A percentile compares a stretch with the other conserved stretches of the same genome.
Evolutionary conservation across 306 rosid genomes (phyloP).

Genomic region (Quercus bicolor): DNA sequence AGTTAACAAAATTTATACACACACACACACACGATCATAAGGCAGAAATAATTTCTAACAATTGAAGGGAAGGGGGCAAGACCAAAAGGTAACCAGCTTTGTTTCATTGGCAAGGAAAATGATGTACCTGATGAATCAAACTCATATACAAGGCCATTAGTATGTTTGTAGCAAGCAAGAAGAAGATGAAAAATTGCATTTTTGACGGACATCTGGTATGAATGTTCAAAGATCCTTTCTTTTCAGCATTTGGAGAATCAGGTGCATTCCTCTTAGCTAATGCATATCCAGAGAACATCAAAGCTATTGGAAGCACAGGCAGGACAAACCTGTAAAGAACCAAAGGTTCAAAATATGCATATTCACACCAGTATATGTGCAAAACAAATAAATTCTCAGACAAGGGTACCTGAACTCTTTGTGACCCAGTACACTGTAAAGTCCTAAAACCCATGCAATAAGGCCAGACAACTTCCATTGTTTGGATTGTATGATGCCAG

Average conservation of each 20-base stretch:
- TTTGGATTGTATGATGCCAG: slow-evolving; percentile 69
- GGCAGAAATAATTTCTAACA: slow-evolving; percentile 1
- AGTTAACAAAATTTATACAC: not conserved
- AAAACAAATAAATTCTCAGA: slow-evolving; percentile 1
- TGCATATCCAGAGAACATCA: slow-evolving; percentile 83
- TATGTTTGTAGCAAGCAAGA: slow-evolving; percentile 81
- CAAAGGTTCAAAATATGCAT: slow-evolving; percentile 9
- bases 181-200: slow-evolving; percentile 45
- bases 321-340: slow-evolving; percentile 70
- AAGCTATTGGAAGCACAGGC: slow-evolving; percentile 90
- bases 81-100: not conserved
- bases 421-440: slow-evolving; percentile 85
- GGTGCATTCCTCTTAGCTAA: slow-evolving; percentile 51
- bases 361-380: slow-evolving; percentile 7
- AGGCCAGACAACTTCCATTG: slow-evolving; percentile 83
- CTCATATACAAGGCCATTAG: slow-evolving; percentile 97
- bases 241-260: slow-evolving; percentile 27
- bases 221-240: slow-evolving; percentile 28
- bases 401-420: slow-evolving; percentile 86
- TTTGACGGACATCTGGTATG: slow-evolving; percentile 39
- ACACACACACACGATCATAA: not conserved
- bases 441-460: slow-evolving; percentile 73
- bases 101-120: not conserved
- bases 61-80: not conserved
- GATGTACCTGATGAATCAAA: slow-evolving; percentile 90